These are phyloP conservation scores for Ochetophila trinervis DNA, from an alignment of 306 rosid species.

Conservation along the genomic window DNA sequence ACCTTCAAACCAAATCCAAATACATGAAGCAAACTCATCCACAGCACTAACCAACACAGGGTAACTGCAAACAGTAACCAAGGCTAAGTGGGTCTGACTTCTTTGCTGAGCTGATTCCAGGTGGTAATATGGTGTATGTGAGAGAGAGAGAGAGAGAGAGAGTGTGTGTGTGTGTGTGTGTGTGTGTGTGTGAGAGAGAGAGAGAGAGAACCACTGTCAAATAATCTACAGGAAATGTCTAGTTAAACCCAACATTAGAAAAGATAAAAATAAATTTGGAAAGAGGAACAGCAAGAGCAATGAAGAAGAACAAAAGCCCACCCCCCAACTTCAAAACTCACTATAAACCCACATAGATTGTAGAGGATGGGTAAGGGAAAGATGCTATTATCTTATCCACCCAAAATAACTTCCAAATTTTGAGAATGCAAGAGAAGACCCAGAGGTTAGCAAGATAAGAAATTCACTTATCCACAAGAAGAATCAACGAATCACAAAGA, in stretches of 20 bases:
- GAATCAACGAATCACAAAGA: slow-evolving; percentile 66
- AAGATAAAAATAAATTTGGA: slow-evolving; percentile 9
- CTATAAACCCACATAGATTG: slow-evolving; percentile 22
- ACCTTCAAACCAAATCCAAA: slow-evolving; percentile 74
- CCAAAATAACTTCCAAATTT: slow-evolving; percentile 38
- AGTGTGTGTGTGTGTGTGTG: no score
- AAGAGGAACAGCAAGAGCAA: slow-evolving; percentile 20
- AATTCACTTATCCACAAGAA: slow-evolving; percentile 26
- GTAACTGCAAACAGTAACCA: slow-evolving; percentile 41
- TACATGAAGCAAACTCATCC: slow-evolving; percentile 80
- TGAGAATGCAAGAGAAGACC: slow-evolving; percentile 39
- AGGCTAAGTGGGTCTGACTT: slow-evolving; percentile 42
- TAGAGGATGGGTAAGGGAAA: slow-evolving; percentile 26
- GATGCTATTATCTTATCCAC: slow-evolving; percentile 80
- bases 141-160: slow-evolving; percentile 17
- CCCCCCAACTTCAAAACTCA: slow-evolving; percentile 33
- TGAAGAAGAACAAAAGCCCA: slow-evolving; percentile 25
- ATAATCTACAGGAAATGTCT: slow-evolving; percentile 54
- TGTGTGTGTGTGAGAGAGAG: slow-evolving; percentile 13
- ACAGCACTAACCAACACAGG: slow-evolving; percentile 57
- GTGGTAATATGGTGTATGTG: background rate
- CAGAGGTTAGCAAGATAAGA: slow-evolving; percentile 30
- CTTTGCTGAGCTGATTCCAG: slow-evolving; percentile 33
- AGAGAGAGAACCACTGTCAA: slow-evolving; percentile 47
- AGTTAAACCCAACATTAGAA: slow-evolving; percentile 32